Percentiles rank a stretch among this genome's conserved stretches.
Evolutionary conservation across 2,329 filamentous ascomycete genomes (phyloP).

Genomic region (Aspergillaceae sp.): DNA sequence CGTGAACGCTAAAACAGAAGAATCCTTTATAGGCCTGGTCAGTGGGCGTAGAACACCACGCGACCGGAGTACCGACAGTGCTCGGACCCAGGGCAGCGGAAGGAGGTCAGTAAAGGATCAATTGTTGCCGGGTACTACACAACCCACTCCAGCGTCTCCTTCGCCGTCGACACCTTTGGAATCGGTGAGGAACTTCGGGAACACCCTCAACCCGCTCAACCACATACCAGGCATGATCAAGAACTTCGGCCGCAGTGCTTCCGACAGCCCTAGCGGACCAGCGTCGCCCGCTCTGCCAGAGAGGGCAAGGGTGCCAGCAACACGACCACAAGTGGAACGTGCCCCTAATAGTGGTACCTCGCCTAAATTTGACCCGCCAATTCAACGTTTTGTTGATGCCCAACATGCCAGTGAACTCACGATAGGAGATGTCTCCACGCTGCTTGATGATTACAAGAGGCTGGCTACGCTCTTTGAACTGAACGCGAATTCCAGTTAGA

Average conservation of each 20-base stretch:
- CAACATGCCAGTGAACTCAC: constrained; percentile 61
- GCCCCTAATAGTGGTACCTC: constrained; percentile 5
- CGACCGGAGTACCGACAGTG: constrained; percentile 70
- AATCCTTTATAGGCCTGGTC: constrained; percentile 62
- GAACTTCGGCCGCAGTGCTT: constrained; percentile 53
- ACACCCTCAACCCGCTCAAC: constrained; percentile 72
- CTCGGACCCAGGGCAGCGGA: constrained; percentile 29
- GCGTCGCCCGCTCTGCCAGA: constrained; percentile 32
- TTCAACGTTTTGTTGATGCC: constrained; percentile 64
- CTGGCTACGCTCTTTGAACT: constrained; percentile 57
- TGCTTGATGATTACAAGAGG: constrained; percentile 66
- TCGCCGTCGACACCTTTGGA: constrained; percentile 56
- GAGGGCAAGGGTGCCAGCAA: constrained; percentile 23
- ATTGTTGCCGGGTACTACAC: constrained; percentile 5
- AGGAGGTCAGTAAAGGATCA: constrained; percentile 31
- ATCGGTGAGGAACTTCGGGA: constrained; percentile 72
- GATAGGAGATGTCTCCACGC: constrained; percentile 62
- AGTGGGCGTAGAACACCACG: constrained; percentile 55
- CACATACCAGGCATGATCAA: constrained; percentile 70
- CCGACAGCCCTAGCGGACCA: constrained; percentile 38
- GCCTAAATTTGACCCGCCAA: constrained; percentile 47
- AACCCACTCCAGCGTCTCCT: constrained; percentile 17
- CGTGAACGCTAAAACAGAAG: constrained; percentile 44
- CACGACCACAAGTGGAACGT: constrained; percentile 8
- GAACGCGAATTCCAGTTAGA: constrained; percentile 9